Evolutionary conservation across 225 moss, liverwort and hornwort genomes (phyloP).

Genomic region (Sphagnum contortum): DNA sequence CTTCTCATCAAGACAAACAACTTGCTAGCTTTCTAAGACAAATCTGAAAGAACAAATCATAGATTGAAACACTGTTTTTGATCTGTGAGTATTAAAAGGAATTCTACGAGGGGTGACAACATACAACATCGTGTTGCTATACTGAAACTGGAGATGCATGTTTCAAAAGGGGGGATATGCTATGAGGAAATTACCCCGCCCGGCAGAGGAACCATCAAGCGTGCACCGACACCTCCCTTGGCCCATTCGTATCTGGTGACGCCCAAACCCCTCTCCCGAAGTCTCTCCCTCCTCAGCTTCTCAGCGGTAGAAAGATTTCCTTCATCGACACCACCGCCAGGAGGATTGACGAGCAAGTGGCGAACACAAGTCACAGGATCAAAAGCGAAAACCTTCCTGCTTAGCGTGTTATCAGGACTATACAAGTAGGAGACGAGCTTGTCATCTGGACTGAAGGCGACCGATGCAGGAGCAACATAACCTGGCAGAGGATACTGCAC

Average conservation of each 20-base stretch:
- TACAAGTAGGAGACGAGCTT: conserved; percentile 87
- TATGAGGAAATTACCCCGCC: conserved; percentile 63
- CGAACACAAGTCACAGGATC: conserved; percentile 72
- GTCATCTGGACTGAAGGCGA: conserved; percentile 96
- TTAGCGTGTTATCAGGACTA: conserved; percentile 96
- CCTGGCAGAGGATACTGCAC: conserved; percentile 98
- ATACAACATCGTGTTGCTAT: too few species aligned
- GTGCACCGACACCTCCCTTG: conserved; percentile 46
- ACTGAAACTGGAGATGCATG: too few species aligned
- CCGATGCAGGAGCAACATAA: conserved; percentile 94
- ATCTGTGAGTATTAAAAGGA: too few species aligned
- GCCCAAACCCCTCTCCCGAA: conserved; percentile 91
- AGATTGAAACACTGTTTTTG: too few species aligned
- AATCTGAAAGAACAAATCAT: too few species aligned
- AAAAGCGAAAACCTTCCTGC: conserved; percentile 95
- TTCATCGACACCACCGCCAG: conserved; percentile 95
- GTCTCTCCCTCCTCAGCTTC: conserved; percentile 87
- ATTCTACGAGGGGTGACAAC: too few species aligned
- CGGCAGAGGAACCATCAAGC: conserved; percentile 95
- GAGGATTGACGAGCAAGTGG: conserved; percentile 80
- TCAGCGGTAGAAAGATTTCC: conserved; percentile 89
- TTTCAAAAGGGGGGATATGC: not conserved
- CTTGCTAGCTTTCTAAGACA: too few species aligned
- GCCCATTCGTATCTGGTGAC: conserved; percentile 99
- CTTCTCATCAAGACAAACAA: too few species aligned